phyloP scores from a whole-genome alignment of 179 eudicot genomes.

The Spinacia oleracea region DNA sequence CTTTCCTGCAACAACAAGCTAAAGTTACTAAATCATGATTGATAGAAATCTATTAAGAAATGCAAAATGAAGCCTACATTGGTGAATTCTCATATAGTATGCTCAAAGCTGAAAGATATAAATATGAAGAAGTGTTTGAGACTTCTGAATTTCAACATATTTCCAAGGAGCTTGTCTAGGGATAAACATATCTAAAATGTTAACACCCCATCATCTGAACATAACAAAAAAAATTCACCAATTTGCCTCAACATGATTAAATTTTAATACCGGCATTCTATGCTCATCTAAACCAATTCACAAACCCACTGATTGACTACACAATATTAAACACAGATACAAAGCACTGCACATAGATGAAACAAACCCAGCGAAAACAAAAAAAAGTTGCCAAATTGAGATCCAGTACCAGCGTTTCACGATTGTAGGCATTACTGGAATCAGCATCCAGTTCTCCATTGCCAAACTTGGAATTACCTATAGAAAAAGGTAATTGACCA shows the following conservation, averaged over 20 bases:
- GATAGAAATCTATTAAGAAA: conserved; percentile 7
- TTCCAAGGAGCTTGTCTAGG: neutral
- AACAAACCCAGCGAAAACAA: neutral
- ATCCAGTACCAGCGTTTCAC: conserved; percentile 46
- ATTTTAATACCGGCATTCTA: neutral
- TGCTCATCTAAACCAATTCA: neutral
- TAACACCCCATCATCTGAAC: neutral
- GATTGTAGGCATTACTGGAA: conserved; percentile 40
- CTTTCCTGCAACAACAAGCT: conserved; percentile 64
- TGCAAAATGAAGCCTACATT: neutral
- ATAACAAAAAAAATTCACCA: neutral
- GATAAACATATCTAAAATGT: neutral
- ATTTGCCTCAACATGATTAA: neutral
- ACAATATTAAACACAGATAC: neutral
- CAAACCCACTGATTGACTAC: neutral
- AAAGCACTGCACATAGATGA: neutral
- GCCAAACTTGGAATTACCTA: conserved; percentile 52
- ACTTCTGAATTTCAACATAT: neutral
- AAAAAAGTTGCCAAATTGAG: conserved; percentile 10
- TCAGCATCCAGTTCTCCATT: conserved; percentile 40
- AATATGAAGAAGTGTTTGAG: neutral
- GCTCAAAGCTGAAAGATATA: neutral
- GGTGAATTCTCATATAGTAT: neutral
- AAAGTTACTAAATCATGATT: conserved; percentile 25
- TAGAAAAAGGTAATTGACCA: conserved; percentile 16